Evolutionary conservation across 225 moss, liverwort and hornwort species (phyloP), one percentile per base, ranked within the genome.

Genomic region (Sphagnum tenellum): DNA sequence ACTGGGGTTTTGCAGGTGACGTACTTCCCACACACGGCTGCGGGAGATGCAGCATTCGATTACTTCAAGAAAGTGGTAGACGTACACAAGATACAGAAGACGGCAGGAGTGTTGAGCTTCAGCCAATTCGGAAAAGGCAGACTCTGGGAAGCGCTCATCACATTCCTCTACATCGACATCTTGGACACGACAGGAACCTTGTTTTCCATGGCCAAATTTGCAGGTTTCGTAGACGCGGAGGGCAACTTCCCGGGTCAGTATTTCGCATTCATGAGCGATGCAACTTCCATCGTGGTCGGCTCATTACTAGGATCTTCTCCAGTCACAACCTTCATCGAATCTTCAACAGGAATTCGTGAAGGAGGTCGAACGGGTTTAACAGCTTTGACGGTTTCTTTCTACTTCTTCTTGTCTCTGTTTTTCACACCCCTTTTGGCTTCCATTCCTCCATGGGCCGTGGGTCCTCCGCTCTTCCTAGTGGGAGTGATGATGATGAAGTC

Each of bases 11-110:
- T 55, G 72, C 78, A 96, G 78, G 95, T 90, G 60, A 96, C 95
- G 0, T 96, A 69, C 68, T 96, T 96, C 66, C 90, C 88, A 0
- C 50, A 88, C 9, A 92, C 81, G 0, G 3, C 65, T 3, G 82
- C 73, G 3, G 95, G 95, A 2, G 62, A 89, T 12, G 54, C 66
- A 29, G 29, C 78, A 0, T 90, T 76, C 63, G 64, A 69, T 2
- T 96, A 92, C 76, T 96, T 96, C 86, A 88, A 92, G 73, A 78
- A 83, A 50, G 95, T 92, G 9, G 92, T 92, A n/a, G 86, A 90
- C 47, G 78, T 78, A 8, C 95, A 96, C 76, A 88, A 76, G 75
- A 96, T 96, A 8, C 71, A 92, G n/a, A 64, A 70, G 10, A 96
- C 95, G 0, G 95, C 89, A 0, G 89, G 92, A 0, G 89, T 59